Evolutionary conservation across 352 stramenopile genomes (phyloP).

Genomic region (Globisporangium apiculatum): DNA sequence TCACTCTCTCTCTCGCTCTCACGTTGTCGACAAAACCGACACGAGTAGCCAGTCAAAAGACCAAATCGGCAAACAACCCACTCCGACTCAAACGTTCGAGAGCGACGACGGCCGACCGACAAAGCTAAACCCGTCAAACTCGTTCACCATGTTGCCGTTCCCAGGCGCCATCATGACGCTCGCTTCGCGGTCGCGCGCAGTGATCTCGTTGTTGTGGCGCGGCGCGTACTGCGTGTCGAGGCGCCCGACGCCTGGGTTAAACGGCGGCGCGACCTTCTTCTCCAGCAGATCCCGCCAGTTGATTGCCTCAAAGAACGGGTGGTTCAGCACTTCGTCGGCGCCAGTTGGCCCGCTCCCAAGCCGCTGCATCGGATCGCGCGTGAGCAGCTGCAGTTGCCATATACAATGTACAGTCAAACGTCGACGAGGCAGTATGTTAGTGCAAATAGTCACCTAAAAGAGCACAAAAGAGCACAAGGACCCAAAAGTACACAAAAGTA

Average conservation of each 20-base stretch:
- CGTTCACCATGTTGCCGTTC: conserved; percentile 46
- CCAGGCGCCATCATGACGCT: conserved; percentile 61
- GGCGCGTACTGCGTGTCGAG: conserved; percentile 83
- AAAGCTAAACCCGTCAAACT: conserved; percentile 90
- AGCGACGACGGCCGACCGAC: conserved; percentile 78
- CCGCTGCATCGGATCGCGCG: conserved; percentile 91
- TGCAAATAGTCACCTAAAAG: background rate
- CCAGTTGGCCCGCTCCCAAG: conserved; percentile 91
- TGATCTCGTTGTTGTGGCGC: conserved; percentile 87
- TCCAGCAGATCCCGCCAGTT: conserved; percentile 86
- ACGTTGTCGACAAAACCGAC: too few species aligned
- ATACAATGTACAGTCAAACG: background rate
- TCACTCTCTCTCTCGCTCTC: too few species aligned
- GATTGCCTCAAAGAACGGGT: conserved; percentile 91
- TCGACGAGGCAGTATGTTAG: background rate
- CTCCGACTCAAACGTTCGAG: conserved; percentile 20
- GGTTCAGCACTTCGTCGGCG: conserved; percentile 85
- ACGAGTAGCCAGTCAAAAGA: too few species aligned
- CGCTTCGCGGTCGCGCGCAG: conserved; percentile 68
- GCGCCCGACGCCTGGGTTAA: conserved; percentile 86
- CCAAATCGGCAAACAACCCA: too few species aligned
- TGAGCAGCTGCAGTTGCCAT: conserved; percentile 78
- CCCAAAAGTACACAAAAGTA: too few species aligned
- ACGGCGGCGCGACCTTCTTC: conserved; percentile 75
- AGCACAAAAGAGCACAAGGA: too few species aligned